Evolutionary conservation across 192 early-diverging fungal genomes (phyloP).

Genomic region (Coemansia sp.): DNA sequence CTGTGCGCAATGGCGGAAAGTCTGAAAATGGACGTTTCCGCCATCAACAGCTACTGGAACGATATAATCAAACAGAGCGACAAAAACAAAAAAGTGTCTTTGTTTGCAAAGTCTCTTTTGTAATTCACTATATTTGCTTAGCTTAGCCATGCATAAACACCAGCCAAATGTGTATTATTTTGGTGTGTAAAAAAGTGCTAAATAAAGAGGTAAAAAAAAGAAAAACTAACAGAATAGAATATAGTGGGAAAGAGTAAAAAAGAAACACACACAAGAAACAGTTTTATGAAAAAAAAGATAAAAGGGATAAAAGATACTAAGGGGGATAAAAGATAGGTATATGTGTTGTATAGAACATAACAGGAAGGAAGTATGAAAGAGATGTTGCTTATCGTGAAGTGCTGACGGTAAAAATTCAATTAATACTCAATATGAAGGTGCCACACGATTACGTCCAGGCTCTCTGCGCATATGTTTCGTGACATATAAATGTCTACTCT

Average conservation of each 20-base stretch:
- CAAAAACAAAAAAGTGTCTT: slow-evolving; percentile 14
- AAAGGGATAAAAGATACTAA: slow-evolving; percentile 5
- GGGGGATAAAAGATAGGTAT: slow-evolving; percentile 6
- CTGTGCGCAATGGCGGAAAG: slow-evolving; percentile 15
- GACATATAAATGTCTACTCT: too few species aligned
- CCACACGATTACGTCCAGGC: too few species aligned
- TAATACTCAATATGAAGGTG: background rate
- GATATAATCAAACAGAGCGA: background rate
- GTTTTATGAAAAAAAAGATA: slow-evolving; percentile 5
- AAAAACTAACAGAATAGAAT: background rate
- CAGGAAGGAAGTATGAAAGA: background rate
- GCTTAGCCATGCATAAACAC: background rate
- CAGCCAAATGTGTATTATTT: background rate
- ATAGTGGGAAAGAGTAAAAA: background rate
- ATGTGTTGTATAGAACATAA: slow-evolving; percentile 8
- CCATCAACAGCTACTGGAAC: slow-evolving; percentile 15
- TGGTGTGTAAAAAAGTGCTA: background rate
- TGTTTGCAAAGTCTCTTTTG: slow-evolving; percentile 35
- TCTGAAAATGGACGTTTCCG: slow-evolving; percentile 12
- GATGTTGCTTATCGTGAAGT: background rate
- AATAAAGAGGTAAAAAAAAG: slow-evolving; percentile 1
- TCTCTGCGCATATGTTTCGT: too few species aligned
- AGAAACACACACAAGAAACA: slow-evolving; percentile 14
- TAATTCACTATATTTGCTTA: slow-evolving; percentile 5
- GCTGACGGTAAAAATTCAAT: background rate